Conservation (phyloP, 768 basidiomycete species). For the Calocybe cyanea region DNA sequence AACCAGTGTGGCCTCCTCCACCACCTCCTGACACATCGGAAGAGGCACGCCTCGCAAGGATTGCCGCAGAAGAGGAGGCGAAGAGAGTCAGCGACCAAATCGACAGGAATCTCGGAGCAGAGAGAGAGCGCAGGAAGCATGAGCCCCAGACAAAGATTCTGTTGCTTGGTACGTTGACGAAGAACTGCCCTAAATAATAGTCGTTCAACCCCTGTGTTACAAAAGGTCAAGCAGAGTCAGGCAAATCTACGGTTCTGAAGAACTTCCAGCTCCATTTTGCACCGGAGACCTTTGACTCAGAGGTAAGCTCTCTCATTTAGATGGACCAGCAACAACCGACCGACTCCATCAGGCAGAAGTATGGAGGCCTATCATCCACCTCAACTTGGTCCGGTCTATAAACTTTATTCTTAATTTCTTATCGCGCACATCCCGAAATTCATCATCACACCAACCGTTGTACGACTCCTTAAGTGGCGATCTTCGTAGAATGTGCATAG, state of each 20-base stretch:
- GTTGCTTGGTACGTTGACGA: constrained; percentile 44
- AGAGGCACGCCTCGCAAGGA: constrained; percentile 34
- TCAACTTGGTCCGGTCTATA: constrained; percentile 58
- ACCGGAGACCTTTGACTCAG: constrained; percentile 53
- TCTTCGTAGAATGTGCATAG: constrained; percentile 42
- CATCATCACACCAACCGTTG: constrained; percentile 14
- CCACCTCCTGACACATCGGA: constrained; percentile 36
- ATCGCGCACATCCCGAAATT: constrained; percentile 16
- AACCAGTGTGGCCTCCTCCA: constrained; percentile 23
- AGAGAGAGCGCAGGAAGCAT: constrained; percentile 38
- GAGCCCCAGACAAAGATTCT: constrained; percentile 45
- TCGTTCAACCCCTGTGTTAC: too few species aligned
- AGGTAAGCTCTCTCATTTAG: constrained; percentile 28
- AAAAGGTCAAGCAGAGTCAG: constrained; percentile 67
- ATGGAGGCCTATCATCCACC: constrained; percentile 65
- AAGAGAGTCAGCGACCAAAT: constrained; percentile 52
- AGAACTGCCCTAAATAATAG: neutral
- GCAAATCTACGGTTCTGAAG: constrained; percentile 65
- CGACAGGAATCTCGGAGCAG: constrained; percentile 45
- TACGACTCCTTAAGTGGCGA: constrained; percentile 27
- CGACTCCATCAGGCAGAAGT: constrained; percentile 32
- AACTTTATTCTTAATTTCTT: constrained; percentile 37
- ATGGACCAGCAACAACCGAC: neutral
- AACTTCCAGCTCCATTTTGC: constrained; percentile 62
- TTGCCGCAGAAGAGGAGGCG: constrained; percentile 44